Percentiles rank a stretch among this genome's conserved stretches.
Evolutionary conservation across 345 rosid genomes (phyloP).

Genomic region (Raphanus sativus): DNA sequence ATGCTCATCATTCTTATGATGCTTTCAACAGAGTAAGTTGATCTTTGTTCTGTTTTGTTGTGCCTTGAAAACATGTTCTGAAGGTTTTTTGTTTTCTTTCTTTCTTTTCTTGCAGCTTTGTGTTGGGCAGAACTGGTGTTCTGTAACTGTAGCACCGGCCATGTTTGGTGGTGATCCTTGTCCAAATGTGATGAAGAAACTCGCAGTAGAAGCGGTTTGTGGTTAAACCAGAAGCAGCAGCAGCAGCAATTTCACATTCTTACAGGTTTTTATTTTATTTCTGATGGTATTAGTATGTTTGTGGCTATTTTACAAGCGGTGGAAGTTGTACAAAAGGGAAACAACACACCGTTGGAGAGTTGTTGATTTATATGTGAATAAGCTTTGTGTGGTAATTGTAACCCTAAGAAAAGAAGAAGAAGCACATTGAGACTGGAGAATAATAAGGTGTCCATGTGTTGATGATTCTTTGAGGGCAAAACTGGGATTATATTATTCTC

Average conservation of each 20-base stretch:
- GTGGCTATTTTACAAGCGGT: background rate
- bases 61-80: background rate
- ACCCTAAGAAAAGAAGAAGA: slow-evolving; percentile 20
- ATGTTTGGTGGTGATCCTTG: slow-evolving; percentile 99
- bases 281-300: background rate
- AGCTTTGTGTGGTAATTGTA: slow-evolving; percentile 7
- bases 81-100: background rate
- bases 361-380: background rate
- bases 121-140: slow-evolving; percentile 83
- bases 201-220: slow-evolving; percentile 89
- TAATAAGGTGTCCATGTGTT: slow-evolving; percentile 57
- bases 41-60: slow-evolving; percentile 2
- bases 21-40: slow-evolving; percentile 78
- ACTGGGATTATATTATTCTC: slow-evolving; percentile 18
- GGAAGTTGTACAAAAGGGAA: background rate
- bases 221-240: slow-evolving; percentile 38
- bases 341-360: background rate
- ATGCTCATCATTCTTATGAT: slow-evolving; percentile 89
- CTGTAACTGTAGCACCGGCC: slow-evolving; percentile 88
- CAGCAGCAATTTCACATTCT: background rate
- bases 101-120: slow-evolving; percentile 84
- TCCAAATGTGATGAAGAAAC: slow-evolving; percentile 83
- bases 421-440: slow-evolving; percentile 60
- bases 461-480: slow-evolving; percentile 34
- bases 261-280: background rate